Evolutionary conservation across 371 early-diverging fungal genomes (phyloP), one percentile per base, ranked within the genome.

Genomic region (Apophysomyces elegans): DNA sequence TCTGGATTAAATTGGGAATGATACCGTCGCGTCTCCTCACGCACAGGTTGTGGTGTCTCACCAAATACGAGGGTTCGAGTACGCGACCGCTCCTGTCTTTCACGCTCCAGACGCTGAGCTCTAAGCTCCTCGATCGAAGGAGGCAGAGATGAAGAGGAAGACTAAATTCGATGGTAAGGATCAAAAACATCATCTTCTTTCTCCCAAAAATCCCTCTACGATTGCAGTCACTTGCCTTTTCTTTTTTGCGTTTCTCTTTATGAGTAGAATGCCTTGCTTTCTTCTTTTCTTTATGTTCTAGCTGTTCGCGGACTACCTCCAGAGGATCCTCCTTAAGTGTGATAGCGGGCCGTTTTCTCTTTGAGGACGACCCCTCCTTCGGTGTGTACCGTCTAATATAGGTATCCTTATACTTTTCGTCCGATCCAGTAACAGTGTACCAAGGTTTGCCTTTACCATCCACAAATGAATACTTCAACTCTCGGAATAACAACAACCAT

Each of bases 41-140:
- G 37, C 13, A 47, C 58, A n/a, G 59, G 45, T 21, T 47, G 16
- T 7, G 36, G 14, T 21, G 35, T 50, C 26, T 62, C 61, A 11
- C 68, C 79, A 35, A 69, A 50, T 8, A 74, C 63, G 7, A 80
- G 37, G 0, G 56, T 45, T 18, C 59, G 64, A 37, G 70, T 45
- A 6, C 84, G 67, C 13, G 54, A 56, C 39, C 73, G 67, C 36
- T 83, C 84, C 4, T 63, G 46, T 47, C 58, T 69, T 66, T 83
- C 84, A 41, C 84, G 66, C 37, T 67, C 77, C 36, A 74, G 36
- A 54, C 84, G 62, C 59, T 79, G 74, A n/a, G 66, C 76, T 38
- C 84, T 65, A 7, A 83, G 68, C 1, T 62, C 72, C 62, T 78
- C 79, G 6, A 83, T 80, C 2, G 72, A 68, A 12, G 73, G 44